Evolutionary conservation across 208 protist species (phyloP), one percentile per base, ranked within the genome.

Genomic region (Leishmania tropica): DNA sequence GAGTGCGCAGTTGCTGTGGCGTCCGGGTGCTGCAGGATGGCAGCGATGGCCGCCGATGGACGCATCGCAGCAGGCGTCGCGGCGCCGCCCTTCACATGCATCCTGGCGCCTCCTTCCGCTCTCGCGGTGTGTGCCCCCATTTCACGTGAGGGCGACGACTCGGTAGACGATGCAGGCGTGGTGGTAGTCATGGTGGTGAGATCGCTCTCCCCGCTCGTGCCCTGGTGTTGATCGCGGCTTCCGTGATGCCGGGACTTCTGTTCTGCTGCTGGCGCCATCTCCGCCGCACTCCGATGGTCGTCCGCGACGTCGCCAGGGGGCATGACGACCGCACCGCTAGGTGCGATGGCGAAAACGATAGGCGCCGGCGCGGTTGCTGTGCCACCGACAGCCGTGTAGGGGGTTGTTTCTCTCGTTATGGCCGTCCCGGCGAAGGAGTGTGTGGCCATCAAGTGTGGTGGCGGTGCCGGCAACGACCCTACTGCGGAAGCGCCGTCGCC

Each of bases 261-360:
- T 13, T 53, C 10, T 3, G 3, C 35, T 45, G 73, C 73, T 6
- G 51, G n/a, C 28, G 73, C 31, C 51, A 47, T n/a, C 28, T 13
- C 67, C 35, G 78, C 45, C 28, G 40, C 60, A 35, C 15, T 24
- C n/a, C 15, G 48, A 13, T 28, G 35, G 51, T 10, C 17, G 31
- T 47, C 47, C 3, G 1, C 51, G 42, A 62, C 42, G 4, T 62
- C 35, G 42, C 51, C 17, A 2, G 10, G 51, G 6, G 8, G 62
- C 13, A 54, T 62, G 4, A 77, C 47, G 40, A 76, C 58, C 0
- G 78, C 45, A 15, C 75, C 75, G 19, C 56, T 51, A 0, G 64
- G 21, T 2, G 81, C 2, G n/a, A 68, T 85, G 60, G 81, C 78
- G 40, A 85, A 78, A 31, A 68, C 19, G 28, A 85, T 81, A 1